Evolutionary conservation across 2,329 filamentous ascomycete species (phyloP), one percentile per base, ranked within the genome.

Genomic region (Penicillium hordei): DNA sequence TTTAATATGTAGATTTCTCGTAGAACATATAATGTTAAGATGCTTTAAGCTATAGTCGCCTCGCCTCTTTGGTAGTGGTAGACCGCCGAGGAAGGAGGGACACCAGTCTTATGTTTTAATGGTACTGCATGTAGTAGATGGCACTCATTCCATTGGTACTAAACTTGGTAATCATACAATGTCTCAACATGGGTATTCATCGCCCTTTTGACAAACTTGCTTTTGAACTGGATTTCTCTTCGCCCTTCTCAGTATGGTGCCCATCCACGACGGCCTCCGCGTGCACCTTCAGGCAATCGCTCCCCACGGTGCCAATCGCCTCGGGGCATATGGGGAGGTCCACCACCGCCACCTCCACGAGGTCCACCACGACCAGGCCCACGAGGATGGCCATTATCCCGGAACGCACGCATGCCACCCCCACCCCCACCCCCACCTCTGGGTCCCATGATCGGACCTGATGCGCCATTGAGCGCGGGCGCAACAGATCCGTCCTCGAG

Each of bases 401-500:
- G 74, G 65, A 74, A 76, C 51, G 70, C 76, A 57, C 71, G 71
- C 74, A 75, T 78, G 3, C 72, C 70, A 44, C 73, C 69, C 15
- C 76, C 77, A 44, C 73, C 69, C 15, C 76, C 77, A 29, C 54
- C 54, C 31, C 53, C 54, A 27, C 40, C 48, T 23, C 53, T 42
- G 13, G 54, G 48, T 13, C 76, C 69, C 38, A 48, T 76, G 66
- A 77, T 63, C 10, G 62, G 57, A 7, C 75, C 78, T 17, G 60
- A 50, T 1, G 52, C 54, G 38, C 64, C 60, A 42, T 62, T 62
- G 2, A 61, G 53, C 2, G 60, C 23, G 38, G 89, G 85, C 43
- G 87, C 87, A 39, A 95, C 86, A 33, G 84, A 84, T 0, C 92
- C 92, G 71, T 93, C 89, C 33, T 84, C 78, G 27, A 89, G 77